Evolutionary conservation across 495 filamentous ascomycete species (phyloP), one percentile per base, ranked within the genome.

Genomic region (Chaetomium tenue): DNA sequence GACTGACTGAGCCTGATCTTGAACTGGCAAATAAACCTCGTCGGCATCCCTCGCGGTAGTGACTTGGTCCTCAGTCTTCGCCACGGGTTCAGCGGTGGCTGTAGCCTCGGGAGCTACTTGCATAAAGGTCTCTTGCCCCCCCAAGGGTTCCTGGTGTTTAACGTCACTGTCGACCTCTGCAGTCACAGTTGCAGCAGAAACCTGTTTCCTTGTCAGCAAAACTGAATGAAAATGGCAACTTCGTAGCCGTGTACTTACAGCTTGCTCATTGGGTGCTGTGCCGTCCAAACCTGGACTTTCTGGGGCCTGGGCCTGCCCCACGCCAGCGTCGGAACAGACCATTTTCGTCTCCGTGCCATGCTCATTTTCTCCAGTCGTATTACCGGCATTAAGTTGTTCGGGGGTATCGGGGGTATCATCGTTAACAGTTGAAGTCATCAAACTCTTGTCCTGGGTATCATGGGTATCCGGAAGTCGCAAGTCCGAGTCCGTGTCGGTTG

Each of bases 401-500:
- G 48, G 57, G 66, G 66, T 63, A 66, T 66, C 55, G 52, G 3
- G 60, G 60, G 60, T 63, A 64, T 67, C 51, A 58, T 63, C 40
- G 50, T 52, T 57, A 58, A 57, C 56, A 68, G 61, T 42, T 44
- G 55, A 33, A 63, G 55, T 63, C 37, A 50, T 52, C 66, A 61
- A 42, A 65, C 55, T 68, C 46, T 58, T 60, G 57, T 64, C 66
- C 50, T 60, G 63, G 65, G 62, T 54, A 63, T 68, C 55, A 12
- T 54, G 58, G 47, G 57, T 66, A 53, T 71, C 67, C 25, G 59
- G 30, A 58, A 33, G 60, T 66, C 63, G 61, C 66, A 59, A 63
- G 68, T 70, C 68, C 67, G 67, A 52, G 58, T 64, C 63, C 66
- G 63, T 58, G 65, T 69, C 64, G 57, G 58, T 67, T 67, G 70